Conservation (phyloP, 208 protist species). For the Wallacemonas sp. region DNA sequence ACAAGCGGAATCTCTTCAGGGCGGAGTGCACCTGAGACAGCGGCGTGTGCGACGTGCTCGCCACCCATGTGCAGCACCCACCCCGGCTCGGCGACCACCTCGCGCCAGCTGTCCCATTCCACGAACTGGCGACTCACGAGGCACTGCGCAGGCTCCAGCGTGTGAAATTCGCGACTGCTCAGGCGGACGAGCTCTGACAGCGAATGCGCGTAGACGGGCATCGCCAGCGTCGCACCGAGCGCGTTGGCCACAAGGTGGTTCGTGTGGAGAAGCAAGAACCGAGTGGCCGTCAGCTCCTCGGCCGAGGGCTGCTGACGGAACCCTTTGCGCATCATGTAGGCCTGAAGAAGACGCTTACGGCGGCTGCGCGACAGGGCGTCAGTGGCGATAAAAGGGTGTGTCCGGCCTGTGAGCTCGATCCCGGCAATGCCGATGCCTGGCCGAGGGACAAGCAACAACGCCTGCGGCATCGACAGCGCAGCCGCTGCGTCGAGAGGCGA, state of each 20-base stretch:
- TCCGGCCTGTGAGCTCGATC: conserved; percentile 14
- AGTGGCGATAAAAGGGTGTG: conserved; percentile 5
- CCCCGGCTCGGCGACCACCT: conserved; percentile 63
- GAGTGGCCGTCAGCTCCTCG: conserved; percentile 1
- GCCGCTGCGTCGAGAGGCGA: background rate
- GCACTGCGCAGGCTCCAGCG: conserved; percentile 45
- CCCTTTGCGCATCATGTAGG: conserved; percentile 22
- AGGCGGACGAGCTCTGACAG: conserved; percentile 49
- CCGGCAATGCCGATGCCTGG: conserved; percentile 28
- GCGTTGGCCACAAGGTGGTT: conserved; percentile 56
- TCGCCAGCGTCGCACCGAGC: conserved; percentile 9
- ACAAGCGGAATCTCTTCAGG: conserved; percentile 4
- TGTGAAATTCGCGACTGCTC: conserved; percentile 16
- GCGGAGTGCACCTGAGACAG: conserved; percentile 32
- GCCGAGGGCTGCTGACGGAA: conserved; percentile 15
- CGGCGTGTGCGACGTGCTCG: conserved; percentile 29
- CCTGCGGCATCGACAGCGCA: background rate
- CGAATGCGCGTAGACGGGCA: conserved; percentile 69
- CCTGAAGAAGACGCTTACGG: conserved; percentile 15
- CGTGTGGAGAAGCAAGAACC: conserved; percentile 53
- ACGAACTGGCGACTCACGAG: conserved; percentile 43
- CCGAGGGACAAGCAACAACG: conserved; percentile 31
- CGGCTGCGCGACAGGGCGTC: background rate
- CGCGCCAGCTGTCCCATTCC: conserved; percentile 84
- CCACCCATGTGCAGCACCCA: conserved; percentile 49